Evolutionary conservation across 495 filamentous ascomycete species (phyloP).

Genomic region (Penicillium pulvis): DNA sequence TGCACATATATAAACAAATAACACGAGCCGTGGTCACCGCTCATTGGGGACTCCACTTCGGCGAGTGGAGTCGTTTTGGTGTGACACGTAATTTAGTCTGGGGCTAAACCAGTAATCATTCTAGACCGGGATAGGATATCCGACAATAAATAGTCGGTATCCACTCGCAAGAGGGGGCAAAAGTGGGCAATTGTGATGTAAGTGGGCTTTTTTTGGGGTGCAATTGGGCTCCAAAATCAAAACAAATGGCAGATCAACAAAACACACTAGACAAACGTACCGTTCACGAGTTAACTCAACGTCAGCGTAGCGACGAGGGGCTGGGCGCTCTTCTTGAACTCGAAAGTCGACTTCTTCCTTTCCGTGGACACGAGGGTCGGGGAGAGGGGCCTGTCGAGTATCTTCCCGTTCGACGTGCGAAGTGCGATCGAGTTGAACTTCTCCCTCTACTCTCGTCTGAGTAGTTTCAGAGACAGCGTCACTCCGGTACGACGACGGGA

Average conservation of each 20-base stretch:
- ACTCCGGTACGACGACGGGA: conserved; percentile 96
- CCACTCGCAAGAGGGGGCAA: not conserved
- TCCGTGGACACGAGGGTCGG: conserved; percentile 65
- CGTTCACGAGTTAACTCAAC: conserved; percentile 59
- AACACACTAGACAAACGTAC: conserved; percentile 37
- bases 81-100: conserved; percentile 44
- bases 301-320: conserved; percentile 32
- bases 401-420: conserved; percentile 93
- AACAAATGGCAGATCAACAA: conserved; percentile 12
- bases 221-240: conserved; percentile 9
- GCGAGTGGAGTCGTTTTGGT: conserved; percentile 25
- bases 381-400: conserved; percentile 69
- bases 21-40: conserved; percentile 32
- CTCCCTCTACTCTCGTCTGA: conserved; percentile 83
- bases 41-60: conserved; percentile 23
- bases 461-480: conserved; percentile 82
- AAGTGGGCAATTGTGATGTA: conserved; percentile 2
- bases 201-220: conserved; percentile 1
- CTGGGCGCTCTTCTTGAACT: conserved; percentile 54
- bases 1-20: conserved; percentile 38
- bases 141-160: conserved; percentile 27
- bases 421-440: conserved; percentile 77
- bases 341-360: conserved; percentile 81
- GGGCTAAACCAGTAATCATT: conserved; percentile 33
- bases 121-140: conserved; percentile 30